These are phyloP conservation scores for Monilinia polystroma DNA, from an alignment of 2,329 filamentous ascomycete species.

Conservation along the genomic window DNA sequence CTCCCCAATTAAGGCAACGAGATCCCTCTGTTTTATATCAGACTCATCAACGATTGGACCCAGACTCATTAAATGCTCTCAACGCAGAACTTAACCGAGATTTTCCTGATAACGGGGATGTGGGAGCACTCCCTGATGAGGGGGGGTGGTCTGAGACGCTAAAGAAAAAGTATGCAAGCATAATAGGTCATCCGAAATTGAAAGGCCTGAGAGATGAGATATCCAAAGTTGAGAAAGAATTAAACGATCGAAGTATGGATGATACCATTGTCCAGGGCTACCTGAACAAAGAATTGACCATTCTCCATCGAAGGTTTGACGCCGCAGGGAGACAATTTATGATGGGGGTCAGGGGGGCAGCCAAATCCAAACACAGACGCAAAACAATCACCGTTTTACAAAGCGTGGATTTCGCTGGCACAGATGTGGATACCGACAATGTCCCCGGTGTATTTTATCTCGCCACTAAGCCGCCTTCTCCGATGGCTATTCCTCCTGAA, in stretches of 20 bases:
- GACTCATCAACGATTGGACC: not conserved
- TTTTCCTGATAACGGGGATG: slow-evolving; percentile 5
- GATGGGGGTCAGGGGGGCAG: not conserved
- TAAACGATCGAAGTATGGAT: not conserved
- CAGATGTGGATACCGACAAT: slow-evolving; percentile 19
- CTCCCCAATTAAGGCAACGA: slow-evolving; percentile 10
- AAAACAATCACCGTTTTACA: slow-evolving; percentile 14
- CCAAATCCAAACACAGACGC: not conserved
- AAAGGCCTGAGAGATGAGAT: not conserved
- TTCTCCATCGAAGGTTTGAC: not conserved
- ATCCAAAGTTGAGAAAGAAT: not conserved
- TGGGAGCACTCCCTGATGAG: not conserved
- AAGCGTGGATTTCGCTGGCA: slow-evolving; percentile 2
- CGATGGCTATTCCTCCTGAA: not conserved
- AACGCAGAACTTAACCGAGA: slow-evolving; percentile 11
- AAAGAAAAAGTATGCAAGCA: not conserved
- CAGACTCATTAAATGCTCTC: not conserved
- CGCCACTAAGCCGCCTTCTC: slow-evolving; percentile 12
- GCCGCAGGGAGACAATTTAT: slow-evolving; percentile 1
- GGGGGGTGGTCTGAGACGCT: not conserved
- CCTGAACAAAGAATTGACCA: not conserved
- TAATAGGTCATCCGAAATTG: slow-evolving; percentile 5
- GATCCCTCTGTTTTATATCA: slow-evolving; percentile 19
- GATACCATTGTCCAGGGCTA: not conserved
- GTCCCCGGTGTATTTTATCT: slow-evolving; percentile 14